phyloP scores from a whole-genome alignment of 1,284 basidiomycete species.

The Cryptococcus sp. region DNA sequence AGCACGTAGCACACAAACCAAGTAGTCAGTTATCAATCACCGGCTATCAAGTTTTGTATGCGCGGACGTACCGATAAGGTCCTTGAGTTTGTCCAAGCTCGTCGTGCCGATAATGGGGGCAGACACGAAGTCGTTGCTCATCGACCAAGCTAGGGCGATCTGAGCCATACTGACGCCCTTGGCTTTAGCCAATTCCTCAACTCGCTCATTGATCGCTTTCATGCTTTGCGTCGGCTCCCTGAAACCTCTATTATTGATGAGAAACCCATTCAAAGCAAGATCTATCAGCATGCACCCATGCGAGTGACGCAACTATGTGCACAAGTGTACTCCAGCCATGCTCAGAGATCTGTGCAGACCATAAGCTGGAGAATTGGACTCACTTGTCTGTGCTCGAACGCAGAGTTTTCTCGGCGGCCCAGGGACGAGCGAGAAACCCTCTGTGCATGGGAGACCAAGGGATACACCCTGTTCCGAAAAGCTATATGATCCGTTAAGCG shows the following conservation, averaged over 20 bases:
- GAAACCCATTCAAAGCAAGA: no score
- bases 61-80: constrained; percentile 15
- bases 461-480: constrained; percentile 42
- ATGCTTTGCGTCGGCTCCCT: constrained; percentile 18
- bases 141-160: constrained; percentile 37
- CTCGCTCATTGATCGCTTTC: constrained; percentile 21
- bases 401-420: constrained; percentile 21
- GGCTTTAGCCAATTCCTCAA: constrained; percentile 59
- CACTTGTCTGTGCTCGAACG: constrained; percentile 27
- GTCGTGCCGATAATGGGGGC: constrained; percentile 35
- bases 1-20: not conserved
- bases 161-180: constrained; percentile 60
- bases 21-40: no score
- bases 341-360: no score
- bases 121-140: constrained; percentile 19
- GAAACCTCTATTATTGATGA: constrained; percentile 4
- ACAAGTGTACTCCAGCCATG: no score
- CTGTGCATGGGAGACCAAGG: constrained; percentile 28
- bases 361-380: not conserved
- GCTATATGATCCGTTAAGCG: constrained; percentile 38
- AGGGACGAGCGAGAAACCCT: constrained; percentile 32
- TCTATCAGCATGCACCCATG: no score
- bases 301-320: no score
- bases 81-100: constrained; percentile 25
- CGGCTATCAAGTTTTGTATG: no score